Base-by-base conservation (phyloP, 352 stramenopile species). In the Pythium dissimile region DNA sequence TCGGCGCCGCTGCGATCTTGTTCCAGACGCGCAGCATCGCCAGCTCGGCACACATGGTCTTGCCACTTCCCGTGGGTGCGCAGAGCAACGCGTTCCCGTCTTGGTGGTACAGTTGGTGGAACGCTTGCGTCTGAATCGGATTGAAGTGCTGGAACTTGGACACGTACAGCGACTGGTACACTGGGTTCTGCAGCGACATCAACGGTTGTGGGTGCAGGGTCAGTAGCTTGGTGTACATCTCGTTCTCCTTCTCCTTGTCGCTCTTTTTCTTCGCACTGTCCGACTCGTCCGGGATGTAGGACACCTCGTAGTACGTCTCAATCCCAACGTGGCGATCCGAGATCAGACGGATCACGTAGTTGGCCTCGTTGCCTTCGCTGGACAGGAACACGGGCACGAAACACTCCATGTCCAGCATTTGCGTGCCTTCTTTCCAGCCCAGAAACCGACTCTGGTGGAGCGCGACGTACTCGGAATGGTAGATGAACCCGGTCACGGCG, bases 71-170 rank as follows among this genome's bases (percentile, higher is more conserved):
- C 9, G 95, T 99, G 0, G 98, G 97, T 10, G 97, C 97, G 16
- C 97, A 98, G 4, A 99, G 69, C 23, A 99, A 73, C 2, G 99
- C 81, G 35, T 97, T 98, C 23, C 83, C 84, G 57, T 98, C 86
- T 12, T 96, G 96, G 56, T 99, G 94, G 67, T 99, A 99, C 0
- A 99, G 72, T 38, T 97, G 73, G 59, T 98, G 89, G 71, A 99
- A 99, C 5, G 97, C 64, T 58, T 99, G 97, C 32, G 96, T 99
- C 77, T 99, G 97, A 58, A 99, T 98, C 34, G 84, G 82, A 59
- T 96, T 96, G 27, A 97, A 90, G 28, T 74, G 77, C 37, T 92
- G 77, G 70, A 97, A 98, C 32, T 68, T 70, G 55, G 88, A 96
- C 16, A 71, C 55, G 61, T 98, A 99, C 6, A 99, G 62, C 13